These are phyloP conservation scores for Cadophora malorum DNA, from an alignment of 2,329 filamentous ascomycete genomes.

Conservation along the genomic window DNA sequence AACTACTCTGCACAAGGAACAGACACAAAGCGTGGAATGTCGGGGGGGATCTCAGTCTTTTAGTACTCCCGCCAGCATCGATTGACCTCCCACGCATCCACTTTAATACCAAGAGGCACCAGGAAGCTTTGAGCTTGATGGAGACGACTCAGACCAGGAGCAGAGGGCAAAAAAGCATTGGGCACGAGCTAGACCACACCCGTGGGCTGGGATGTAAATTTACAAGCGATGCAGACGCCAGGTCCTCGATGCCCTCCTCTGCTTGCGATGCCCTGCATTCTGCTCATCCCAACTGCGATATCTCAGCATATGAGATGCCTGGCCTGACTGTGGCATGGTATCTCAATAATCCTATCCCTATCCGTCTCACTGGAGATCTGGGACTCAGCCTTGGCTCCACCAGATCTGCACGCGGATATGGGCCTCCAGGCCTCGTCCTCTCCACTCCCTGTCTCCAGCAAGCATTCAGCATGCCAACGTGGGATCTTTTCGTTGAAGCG, in stretches of 20 bases:
- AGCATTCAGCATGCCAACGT: constrained; percentile 21
- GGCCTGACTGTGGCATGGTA: background rate
- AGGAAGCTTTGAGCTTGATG: constrained; percentile 9
- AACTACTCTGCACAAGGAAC: constrained; percentile 8
- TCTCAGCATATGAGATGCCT: background rate
- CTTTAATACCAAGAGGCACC: constrained; percentile 12
- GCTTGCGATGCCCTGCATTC: background rate
- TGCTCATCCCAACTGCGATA: background rate
- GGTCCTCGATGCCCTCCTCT: constrained; percentile 6
- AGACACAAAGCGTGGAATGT: constrained; percentile 20
- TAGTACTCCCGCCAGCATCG: constrained; percentile 28
- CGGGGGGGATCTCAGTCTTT: constrained; percentile 31
- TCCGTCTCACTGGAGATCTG: constrained; percentile 10
- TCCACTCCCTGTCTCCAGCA: constrained; percentile 11
- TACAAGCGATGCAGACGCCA: constrained; percentile 5
- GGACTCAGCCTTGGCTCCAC: constrained; percentile 26
- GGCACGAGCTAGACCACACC: background rate
- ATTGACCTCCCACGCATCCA: constrained; percentile 22
- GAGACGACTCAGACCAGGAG: constrained; percentile 15
- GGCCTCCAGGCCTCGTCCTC: background rate
- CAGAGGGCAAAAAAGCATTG: constrained; percentile 27
- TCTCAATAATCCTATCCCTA: background rate
- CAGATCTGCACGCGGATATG: constrained; percentile 31
- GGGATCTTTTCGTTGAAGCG: constrained; percentile 23
- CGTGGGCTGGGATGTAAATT: constrained; percentile 4